Base-by-base conservation (phyloP, 306 rosid genomes). In the Cucurbita moschata region DNA sequence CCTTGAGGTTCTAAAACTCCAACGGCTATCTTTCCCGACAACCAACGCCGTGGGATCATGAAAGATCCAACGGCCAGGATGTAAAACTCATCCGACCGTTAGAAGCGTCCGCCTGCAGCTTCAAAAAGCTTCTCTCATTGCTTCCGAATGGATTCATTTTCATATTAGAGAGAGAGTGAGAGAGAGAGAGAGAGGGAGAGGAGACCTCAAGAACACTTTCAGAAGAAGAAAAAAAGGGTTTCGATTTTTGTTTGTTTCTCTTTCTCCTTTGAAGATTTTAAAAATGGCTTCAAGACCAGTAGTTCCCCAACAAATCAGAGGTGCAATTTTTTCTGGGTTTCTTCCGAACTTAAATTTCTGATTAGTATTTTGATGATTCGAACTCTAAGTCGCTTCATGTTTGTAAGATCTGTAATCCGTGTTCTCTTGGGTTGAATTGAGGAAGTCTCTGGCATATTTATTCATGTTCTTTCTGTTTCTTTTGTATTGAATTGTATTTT, bases 31-130 rank as follows among this genome's bases (percentile, higher is more conserved):
- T 11, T 51, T 5, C 19, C 10, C 10, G 2, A 1, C 8, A 43
- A 43, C 47, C 10, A 43, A 43, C 3, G 47, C 50, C 70, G 51
- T 40, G 5, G 51, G 70, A 63, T 63, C 12, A 77, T 19, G 21
- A 1, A 4, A 14, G 42, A 90, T 87, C 91, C 47, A 80, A 89
- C 87, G 94, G 86, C 74, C 26, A 19, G 5, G 1, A 86, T 58
- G 35, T 26, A 5, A 4, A 12, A 30, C 60, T 54, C 73, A 80
- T 70, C 63, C 61, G 92, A 92, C 96, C 96, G 97, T 92, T 92
- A 15, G 88, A 82, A 82, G 76, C 82, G 85, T 67, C 72, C 83
- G 76, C 77, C 88, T 46, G 59, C 10, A 65, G 72, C 72, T 65
- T 65, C 53, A 65, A 40, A 67, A 67, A 46, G 56, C n/a, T 46